Evolutionary conservation across 345 rosid species (phyloP), one percentile per base, ranked within the genome.

Genomic region (Lepidium sativum): DNA sequence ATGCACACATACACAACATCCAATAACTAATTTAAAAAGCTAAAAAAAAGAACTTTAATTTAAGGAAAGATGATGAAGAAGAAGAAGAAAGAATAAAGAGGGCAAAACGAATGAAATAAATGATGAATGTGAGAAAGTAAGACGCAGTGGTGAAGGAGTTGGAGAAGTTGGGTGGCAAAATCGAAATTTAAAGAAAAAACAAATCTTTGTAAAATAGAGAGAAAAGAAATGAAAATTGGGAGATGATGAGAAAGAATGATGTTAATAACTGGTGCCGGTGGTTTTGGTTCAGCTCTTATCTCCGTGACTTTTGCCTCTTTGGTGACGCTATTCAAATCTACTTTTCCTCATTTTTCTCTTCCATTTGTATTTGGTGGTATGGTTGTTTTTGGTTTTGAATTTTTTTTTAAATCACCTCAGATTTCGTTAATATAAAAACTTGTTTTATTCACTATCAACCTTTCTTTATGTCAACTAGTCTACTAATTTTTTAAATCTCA

Each of bases 151-250:
- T 33, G 48, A 7, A 27, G 54, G 48, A 72, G 76, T 72, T 64
- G 75, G 64, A 33, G 68, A 61, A 58, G 67, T 61, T 69, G 71
- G 64, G 60, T 48, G 60, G 47, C 67, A 41, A 51, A 51, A 40
- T 51, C 60, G 61, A 31, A 6, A 68, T 25, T 35, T 21, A 35
- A 34, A 20, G 2, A 21, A 6, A 9, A 52, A 15, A 6, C 18
- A 32, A 13, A 16, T 15, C 27, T 34, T 14, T 23, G 0, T 25
- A 34, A 56, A 45, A 12, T 13, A 32, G 25, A 47, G 9, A 53
- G 29, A 73, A 52, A 47, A 29, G 49, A 3, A 18, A 54, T 0
- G 8, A 6, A 16, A 17, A 0, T 25, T 15, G 18, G 54, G 18
- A 47, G 40, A 50, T 9, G 34, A 21, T 15, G 43, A 56, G 0